Base-by-base conservation (phyloP, 2,329 filamentous ascomycete species). In the Trichophyton simii region DNA sequence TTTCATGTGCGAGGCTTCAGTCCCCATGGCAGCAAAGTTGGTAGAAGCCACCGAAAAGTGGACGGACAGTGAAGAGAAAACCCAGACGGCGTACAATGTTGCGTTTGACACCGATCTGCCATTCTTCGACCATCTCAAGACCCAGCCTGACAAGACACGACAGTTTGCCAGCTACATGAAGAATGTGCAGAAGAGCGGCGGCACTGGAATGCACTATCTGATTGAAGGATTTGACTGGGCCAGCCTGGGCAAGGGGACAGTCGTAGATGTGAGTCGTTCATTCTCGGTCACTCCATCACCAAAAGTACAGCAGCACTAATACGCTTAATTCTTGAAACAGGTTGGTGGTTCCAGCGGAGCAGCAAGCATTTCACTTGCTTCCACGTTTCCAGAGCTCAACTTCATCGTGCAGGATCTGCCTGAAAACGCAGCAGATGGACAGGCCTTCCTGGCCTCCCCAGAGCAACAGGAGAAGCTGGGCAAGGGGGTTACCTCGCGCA, bases 81-180 rank as follows among this genome's bases (percentile, higher is more conserved):
- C 67, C 41, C 48, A 70, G 46, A 68, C 67, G 0, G 70, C 66
- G 2, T 67, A 67, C 11, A 70, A 69, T 57, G 54, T 75, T 18
- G 71, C 73, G 0, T 66, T 66, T 50, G 62, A 64, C 13, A 69
- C 67, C 1, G 67, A 68, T 25, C 55, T 68, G 34, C 64, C 69
- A 0, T 71, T 73, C 62, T 78, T 75, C 61, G 68, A 72, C 9
- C 68, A 72, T 60, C 63, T 75, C 7, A 61, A 64, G 5, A 60
- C 58, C 34, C 55, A 66, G 7, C 64, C 67, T 1, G 68, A 71
- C 2, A 52, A 78, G 8, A 78, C 80, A 1, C 75, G 76, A 63
- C 75, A 80, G 59, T 82, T 84, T 72, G 81, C 79, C 4, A 73
- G 73, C 7, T 81, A 80, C 42, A 84, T 85, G 82, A 71, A 72